A percentile compares a stretch with the other conserved stretches of the same genome.
Evolutionary conservation across 148 eudicot genomes (phyloP).

Genomic region (Cornus florida): DNA sequence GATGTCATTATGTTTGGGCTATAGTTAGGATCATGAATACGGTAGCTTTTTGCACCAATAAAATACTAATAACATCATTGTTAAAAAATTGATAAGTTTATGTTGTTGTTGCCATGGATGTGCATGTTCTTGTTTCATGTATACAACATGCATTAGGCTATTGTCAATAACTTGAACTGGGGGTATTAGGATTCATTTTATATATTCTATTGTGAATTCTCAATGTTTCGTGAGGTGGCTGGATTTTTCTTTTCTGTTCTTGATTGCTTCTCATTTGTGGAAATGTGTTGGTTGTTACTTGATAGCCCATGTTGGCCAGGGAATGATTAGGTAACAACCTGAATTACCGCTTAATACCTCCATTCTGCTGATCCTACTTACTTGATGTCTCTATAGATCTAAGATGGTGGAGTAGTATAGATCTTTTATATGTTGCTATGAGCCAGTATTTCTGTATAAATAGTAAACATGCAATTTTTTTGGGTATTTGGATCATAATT

Average conservation of each 20-base stretch:
- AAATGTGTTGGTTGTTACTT: too few relatives aligned
- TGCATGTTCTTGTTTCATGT: neutral
- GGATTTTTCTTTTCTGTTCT: neutral
- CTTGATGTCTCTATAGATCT: too few relatives aligned
- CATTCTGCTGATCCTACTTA: neutral
- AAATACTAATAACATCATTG: too few relatives aligned
- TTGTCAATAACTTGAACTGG: neutral
- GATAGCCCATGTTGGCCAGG: too few relatives aligned
- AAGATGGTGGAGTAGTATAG: neutral
- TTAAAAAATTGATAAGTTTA: neutral
- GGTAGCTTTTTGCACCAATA: too few relatives aligned
- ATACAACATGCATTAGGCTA: neutral
- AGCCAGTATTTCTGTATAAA: too few relatives aligned
- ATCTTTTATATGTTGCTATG: too few relatives aligned
- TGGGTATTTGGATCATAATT: neutral
- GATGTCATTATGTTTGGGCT: too few relatives aligned
- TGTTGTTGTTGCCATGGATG: neutral
- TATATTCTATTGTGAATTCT: neutral
- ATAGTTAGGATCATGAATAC: too few relatives aligned
- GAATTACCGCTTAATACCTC: neutral
- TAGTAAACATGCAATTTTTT: neutral
- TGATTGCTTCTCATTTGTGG: neutral
- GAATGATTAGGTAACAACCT: too few relatives aligned
- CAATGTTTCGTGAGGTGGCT: neutral
- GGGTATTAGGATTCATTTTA: neutral